These are phyloP conservation scores for Fusarium pseudonygamai DNA, from an alignment of 2,329 filamentous ascomycete species.

Conservation along the genomic window DNA sequence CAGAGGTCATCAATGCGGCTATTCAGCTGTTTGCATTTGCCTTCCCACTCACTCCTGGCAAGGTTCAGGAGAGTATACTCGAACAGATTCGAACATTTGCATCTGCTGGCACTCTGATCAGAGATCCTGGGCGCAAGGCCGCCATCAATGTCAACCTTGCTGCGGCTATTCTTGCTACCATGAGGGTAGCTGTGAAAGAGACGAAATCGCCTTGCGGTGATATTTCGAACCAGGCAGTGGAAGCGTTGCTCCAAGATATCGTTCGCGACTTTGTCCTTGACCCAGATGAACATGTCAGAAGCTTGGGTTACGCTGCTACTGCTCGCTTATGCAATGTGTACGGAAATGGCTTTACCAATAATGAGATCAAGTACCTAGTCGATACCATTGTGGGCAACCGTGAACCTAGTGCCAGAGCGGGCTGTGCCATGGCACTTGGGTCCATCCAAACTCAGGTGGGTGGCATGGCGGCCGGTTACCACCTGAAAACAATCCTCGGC, in stretches of 20 bases:
- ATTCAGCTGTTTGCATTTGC: slow-evolving; percentile 93
- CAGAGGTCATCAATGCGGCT: slow-evolving; percentile 93
- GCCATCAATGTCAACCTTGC: slow-evolving; percentile 93
- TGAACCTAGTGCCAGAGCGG: slow-evolving; percentile 91
- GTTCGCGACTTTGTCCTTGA: slow-evolving; percentile 78
- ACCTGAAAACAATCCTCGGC: slow-evolving; percentile 96
- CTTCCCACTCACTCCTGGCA: slow-evolving; percentile 86
- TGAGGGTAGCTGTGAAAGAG: slow-evolving; percentile 87
- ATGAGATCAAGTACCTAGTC: slow-evolving; percentile 89
- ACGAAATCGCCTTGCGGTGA: slow-evolving; percentile 77
- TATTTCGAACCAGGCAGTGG: slow-evolving; percentile 77
- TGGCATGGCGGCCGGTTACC: slow-evolving; percentile 95
- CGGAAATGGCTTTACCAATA: slow-evolving; percentile 88
- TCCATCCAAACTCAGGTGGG: slow-evolving; percentile 95
- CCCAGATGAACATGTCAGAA: slow-evolving; percentile 85
- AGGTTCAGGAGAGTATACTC: slow-evolving; percentile 94
- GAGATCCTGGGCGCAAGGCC: slow-evolving; percentile 87
- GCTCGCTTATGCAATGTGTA: slow-evolving; percentile 85
- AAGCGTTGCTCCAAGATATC: slow-evolving; percentile 84
- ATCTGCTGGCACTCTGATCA: slow-evolving; percentile 80
- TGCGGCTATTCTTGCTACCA: slow-evolving; percentile 78
- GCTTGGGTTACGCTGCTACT: slow-evolving; percentile 83
- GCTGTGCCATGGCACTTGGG: slow-evolving; percentile 92
- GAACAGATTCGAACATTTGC: slow-evolving; percentile 93
- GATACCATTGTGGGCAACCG: slow-evolving; percentile 95